Percentiles rank a stretch among this genome's conserved stretches.
phyloP scores from a whole-genome alignment of 192 early-diverging fungal genomes.

The Coemansia sp. region DNA sequence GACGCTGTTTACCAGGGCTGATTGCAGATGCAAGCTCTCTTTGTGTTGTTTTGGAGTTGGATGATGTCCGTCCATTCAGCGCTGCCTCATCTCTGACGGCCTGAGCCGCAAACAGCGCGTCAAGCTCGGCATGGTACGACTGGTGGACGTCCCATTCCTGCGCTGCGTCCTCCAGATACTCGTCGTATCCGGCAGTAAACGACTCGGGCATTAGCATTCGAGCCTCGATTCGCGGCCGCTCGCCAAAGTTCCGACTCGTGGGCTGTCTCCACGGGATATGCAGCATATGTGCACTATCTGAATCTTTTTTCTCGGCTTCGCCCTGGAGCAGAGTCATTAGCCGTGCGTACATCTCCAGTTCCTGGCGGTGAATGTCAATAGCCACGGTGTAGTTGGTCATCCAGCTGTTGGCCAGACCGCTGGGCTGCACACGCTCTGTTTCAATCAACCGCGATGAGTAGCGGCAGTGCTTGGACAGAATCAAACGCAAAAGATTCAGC shows the following conservation, averaged over 20 bases:
- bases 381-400: conserved; percentile 51
- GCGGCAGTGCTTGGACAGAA: conserved; percentile 74
- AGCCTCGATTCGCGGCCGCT: conserved; percentile 19
- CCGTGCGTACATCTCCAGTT: conserved; percentile 52
- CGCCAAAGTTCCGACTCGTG: conserved; percentile 5
- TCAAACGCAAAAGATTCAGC: conserved; percentile 70
- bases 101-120: conserved; percentile 41
- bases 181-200: conserved; percentile 49
- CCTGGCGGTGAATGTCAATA: conserved; percentile 49
- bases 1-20: conserved; percentile 23
- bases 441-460: conserved; percentile 74
- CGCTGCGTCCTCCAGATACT: conserved; percentile 57
- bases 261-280: conserved; percentile 37
- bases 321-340: conserved; percentile 47
- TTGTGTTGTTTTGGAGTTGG: not conserved
- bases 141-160: conserved; percentile 48
- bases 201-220: conserved; percentile 38
- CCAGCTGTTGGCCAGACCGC: conserved; percentile 32
- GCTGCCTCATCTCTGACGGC: conserved; percentile 20
- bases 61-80: not conserved
- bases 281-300: conserved; percentile 20
- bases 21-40: conserved; percentile 9
- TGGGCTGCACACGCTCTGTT: conserved; percentile 57
- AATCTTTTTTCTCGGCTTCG: conserved; percentile 15
- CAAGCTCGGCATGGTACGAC: conserved; percentile 42